Evolutionary conservation across 805 yeast genomes (phyloP).

Genomic region (Starmerella davenportii): DNA sequence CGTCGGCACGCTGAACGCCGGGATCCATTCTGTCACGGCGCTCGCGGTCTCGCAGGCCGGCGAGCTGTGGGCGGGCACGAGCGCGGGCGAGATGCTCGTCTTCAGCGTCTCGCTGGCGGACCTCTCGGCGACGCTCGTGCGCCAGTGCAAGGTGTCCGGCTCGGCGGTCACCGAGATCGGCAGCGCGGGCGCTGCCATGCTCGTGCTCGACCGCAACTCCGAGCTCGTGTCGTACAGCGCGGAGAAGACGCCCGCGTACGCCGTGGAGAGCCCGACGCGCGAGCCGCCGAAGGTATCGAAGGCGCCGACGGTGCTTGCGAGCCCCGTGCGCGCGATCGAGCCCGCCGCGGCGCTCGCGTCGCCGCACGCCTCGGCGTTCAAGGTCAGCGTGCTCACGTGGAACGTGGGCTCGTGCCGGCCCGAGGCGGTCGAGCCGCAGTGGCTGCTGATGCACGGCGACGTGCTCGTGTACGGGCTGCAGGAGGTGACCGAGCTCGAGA

Average conservation of each 20-base stretch:
- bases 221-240: not conserved
- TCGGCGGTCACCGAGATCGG: not conserved
- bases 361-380: conserved; percentile 3
- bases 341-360: not conserved
- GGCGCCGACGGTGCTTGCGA: not conserved
- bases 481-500: conserved; percentile 75
- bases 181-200: not conserved
- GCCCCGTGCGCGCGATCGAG: not conserved
- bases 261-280: too few relatives aligned
- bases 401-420: conserved; percentile 27
- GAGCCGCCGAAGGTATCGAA: too few relatives aligned
- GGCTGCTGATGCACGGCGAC: conserved; percentile 29
- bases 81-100: conserved; percentile 24
- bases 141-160: conserved; percentile 20
- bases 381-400: conserved; percentile 26
- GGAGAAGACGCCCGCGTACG: not conserved
- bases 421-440: conserved; percentile 16
- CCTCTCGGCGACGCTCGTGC: conserved; percentile 22
- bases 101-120: conserved; percentile 16
- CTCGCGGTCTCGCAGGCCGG: conserved; percentile 13
- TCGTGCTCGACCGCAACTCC: not conserved
- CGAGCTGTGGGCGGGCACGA: conserved; percentile 25
- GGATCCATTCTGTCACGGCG: conserved; percentile 20
- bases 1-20: conserved; percentile 20
- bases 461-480: conserved; percentile 70